phyloP scores from a whole-genome alignment of 2,329 filamentous ascomycete genomes.

The Cladosporium cucumerinum region DNA sequence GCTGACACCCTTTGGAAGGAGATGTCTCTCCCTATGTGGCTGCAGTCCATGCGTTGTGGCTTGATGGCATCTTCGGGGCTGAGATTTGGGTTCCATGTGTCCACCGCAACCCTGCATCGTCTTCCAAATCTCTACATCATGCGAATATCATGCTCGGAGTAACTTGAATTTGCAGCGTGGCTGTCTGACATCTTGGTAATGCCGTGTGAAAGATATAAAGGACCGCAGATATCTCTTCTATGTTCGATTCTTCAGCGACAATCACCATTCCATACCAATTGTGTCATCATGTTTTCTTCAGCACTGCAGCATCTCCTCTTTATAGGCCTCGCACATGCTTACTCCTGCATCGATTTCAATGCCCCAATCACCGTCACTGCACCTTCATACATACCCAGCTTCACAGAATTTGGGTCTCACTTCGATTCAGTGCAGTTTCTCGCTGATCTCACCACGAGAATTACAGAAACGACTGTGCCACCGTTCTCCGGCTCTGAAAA shows the following conservation, averaged over 20 bases:
- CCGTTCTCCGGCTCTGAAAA: conserved; percentile 16
- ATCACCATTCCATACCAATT: neutral
- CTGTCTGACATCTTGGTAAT: neutral
- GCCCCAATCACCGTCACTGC: conserved; percentile 16
- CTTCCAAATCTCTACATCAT: neutral
- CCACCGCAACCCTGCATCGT: neutral
- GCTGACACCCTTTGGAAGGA: neutral
- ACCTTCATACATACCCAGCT: conserved; percentile 14
- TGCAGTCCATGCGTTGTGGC: neutral
- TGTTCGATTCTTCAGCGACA: neutral
- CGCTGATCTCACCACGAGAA: conserved; percentile 12
- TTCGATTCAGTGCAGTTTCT: conserved; percentile 20
- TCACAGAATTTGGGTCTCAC: conserved; percentile 20
- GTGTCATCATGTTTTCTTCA: neutral
- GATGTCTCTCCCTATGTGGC: neutral
- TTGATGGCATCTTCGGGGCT: neutral
- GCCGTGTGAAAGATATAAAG: neutral
- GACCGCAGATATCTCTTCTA: no score
- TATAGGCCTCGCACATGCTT: neutral
- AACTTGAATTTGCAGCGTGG: neutral
- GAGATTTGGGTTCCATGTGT: neutral
- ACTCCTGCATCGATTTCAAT: conserved; percentile 18
- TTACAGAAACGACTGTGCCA: conserved; percentile 3
- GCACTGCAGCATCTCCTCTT: neutral
- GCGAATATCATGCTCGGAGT: neutral